Conservation (phyloP, 2,329 filamentous ascomycete genomes). For the Arthroderma uncinatum region DNA sequence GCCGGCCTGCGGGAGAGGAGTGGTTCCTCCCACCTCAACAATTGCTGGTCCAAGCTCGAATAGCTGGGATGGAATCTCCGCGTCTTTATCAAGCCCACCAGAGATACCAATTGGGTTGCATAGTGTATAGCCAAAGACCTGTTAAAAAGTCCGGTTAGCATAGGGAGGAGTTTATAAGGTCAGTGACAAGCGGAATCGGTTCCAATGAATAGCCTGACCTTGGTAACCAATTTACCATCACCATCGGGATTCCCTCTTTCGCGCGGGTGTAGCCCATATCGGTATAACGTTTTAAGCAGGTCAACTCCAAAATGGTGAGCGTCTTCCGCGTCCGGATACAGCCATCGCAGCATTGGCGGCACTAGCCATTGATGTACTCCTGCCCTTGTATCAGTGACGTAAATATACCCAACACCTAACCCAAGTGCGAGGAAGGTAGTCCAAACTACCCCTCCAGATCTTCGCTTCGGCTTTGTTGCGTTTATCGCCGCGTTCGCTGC, state of each 20-base stretch:
- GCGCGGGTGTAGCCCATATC: conserved; percentile 64
- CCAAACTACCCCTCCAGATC: conserved; percentile 3
- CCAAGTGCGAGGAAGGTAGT: conserved; percentile 41
- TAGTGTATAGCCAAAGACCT: conserved; percentile 66
- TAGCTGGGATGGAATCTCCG: conserved; percentile 72
- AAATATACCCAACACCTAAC: conserved; percentile 47
- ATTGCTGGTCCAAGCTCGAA: conserved; percentile 76
- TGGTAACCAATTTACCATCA: conserved; percentile 44
- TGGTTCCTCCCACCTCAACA: conserved; percentile 86
- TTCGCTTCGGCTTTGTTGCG: background rate
- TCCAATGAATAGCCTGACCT: conserved; percentile 24
- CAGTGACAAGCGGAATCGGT: background rate
- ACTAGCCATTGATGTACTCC: conserved; percentile 57
- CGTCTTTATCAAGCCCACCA: conserved; percentile 92
- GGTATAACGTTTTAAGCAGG: conserved; percentile 60
- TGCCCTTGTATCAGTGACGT: conserved; percentile 63
- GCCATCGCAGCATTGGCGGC: conserved; percentile 35
- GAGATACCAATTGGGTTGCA: conserved; percentile 86
- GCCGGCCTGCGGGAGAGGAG: conserved; percentile 73
- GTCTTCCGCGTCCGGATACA: conserved; percentile 54
- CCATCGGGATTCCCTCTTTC: conserved; percentile 58
- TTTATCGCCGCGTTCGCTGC: background rate
- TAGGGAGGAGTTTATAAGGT: background rate
- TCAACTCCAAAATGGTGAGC: conserved; percentile 74
- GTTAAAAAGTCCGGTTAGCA: background rate